phyloP scores from a whole-genome alignment of 129 eudicot genomes.

The Flaveria ramosissima region DNA sequence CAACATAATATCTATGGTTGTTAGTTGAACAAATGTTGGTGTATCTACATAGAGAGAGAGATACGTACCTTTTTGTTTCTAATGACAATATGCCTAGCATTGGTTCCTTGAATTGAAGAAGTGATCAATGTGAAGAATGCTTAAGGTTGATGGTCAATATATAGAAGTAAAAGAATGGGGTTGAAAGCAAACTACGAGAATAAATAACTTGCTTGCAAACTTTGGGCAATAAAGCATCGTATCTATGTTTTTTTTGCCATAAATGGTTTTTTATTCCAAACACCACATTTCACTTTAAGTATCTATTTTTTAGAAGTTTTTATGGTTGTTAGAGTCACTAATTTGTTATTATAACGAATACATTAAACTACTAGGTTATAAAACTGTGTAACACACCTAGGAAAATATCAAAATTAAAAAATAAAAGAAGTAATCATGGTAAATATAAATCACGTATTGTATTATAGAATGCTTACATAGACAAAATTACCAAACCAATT shows the following conservation, averaged over 20 bases:
- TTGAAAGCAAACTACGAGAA: neutral
- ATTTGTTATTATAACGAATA: too few species aligned
- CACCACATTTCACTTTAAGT: neutral
- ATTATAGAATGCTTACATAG: too few species aligned
- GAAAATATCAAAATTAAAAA: too few species aligned
- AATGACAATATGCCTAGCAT: neutral
- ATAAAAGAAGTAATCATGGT: too few species aligned
- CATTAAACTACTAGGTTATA: too few species aligned
- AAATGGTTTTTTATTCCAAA: neutral
- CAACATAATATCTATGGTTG: too few species aligned
- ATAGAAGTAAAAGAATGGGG: neutral
- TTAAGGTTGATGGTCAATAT: neutral
- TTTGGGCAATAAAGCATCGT: neutral
- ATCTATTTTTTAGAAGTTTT: too few species aligned
- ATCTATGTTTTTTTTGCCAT: neutral
- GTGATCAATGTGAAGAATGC: neutral
- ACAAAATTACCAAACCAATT: too few species aligned
- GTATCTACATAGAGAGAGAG: neutral
- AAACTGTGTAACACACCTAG: too few species aligned
- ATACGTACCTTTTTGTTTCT: neutral
- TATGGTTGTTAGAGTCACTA: too few species aligned
- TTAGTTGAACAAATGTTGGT: neutral
- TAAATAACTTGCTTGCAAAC: slow-evolving; percentile 18
- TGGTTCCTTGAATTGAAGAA: neutral
- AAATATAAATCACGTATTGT: too few species aligned